These are phyloP conservation scores for Xylaria sp. DNA, from an alignment of 2,329 filamentous ascomycete species.

Conservation along the genomic window DNA sequence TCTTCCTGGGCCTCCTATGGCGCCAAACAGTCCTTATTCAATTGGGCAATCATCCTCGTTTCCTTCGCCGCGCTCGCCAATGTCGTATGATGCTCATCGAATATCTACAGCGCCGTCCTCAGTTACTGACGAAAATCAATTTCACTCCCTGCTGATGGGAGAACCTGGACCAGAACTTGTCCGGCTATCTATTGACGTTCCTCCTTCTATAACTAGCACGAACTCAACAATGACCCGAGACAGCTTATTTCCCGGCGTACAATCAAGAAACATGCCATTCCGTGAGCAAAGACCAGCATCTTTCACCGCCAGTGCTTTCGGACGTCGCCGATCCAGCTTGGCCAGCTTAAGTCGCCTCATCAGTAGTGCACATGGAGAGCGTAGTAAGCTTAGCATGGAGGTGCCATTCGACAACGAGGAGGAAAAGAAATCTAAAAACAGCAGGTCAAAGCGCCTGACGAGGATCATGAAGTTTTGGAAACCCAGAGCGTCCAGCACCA, in stretches of 20 bases:
- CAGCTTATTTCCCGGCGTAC: conserved; percentile 58
- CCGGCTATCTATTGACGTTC: conserved; percentile 77
- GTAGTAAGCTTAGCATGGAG: conserved; percentile 78
- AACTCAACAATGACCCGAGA: conserved; percentile 80
- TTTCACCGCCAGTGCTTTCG: conserved; percentile 69
- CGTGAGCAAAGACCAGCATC: conserved; percentile 70
- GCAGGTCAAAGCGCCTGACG: conserved; percentile 75
- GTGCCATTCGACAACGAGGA: conserved; percentile 65
- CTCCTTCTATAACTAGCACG: conserved; percentile 78
- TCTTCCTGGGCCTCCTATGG: conserved; percentile 56
- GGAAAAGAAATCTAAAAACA: conserved; percentile 66
- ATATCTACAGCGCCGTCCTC: conserved; percentile 82
- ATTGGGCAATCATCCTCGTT: conserved; percentile 72
- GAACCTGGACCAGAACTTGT: conserved; percentile 76
- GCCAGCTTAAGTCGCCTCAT: conserved; percentile 81
- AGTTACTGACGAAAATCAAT: conserved; percentile 74
- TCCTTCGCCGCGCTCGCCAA: conserved; percentile 74
- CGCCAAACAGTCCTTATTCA: conserved; percentile 72
- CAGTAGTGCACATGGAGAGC: conserved; percentile 77
- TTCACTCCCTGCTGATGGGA: conserved; percentile 76
- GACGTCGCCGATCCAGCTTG: conserved; percentile 78
- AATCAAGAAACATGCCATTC: conserved; percentile 54
- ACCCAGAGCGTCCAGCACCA: conserved; percentile 58
- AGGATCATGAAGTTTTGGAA: conserved; percentile 85
- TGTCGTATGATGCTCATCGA: conserved; percentile 76